Evolutionary conservation across 805 yeast genomes (phyloP), one percentile per base, ranked within the genome.

Genomic region (Jamesozyma piceae): DNA sequence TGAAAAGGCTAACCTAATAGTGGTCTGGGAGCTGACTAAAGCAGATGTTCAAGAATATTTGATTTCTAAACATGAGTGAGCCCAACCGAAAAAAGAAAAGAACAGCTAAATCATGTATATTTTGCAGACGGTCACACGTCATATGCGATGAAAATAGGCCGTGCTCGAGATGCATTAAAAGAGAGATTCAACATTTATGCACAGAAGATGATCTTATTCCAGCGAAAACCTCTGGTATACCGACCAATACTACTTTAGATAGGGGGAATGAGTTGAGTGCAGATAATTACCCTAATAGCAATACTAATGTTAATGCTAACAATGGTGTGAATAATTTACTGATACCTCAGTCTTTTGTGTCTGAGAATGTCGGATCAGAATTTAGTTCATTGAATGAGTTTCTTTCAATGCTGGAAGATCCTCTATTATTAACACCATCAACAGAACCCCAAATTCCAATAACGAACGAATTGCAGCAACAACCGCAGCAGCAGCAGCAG

Each of bases 311-410:
- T 22, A 39, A 37, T 38, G 21, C 27, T 10, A 38, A 36, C 17
- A 35, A 29, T 22, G 20, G 21, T 35, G 37, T 22, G 10, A 20
- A 35, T 4, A 35, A 32, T 35, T 29, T 41, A n/a, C 43, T 54
- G n/a, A 30, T 57, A 11, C 48, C 59, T 57, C 85, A 79, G 45
- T 76, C 82, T 44, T 88, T 88, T 65, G 82, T 78, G 49, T 83
- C 95, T 0, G 95, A 88, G 54, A 94, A 88, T 58, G 95, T 92
- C 0, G 95, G 95, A 2, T 80, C 92, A 18, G 97, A 89, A 63
- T 88, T 89, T 57, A 79, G 87, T 48, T 87, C 95, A 1, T 68
- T 89, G 50, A 87, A 87, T 45, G 96, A 89, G 57, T 89, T 89
- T 54, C 66, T 89, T 41, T 79, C 89, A 1, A 85, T 89, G 85